These are phyloP conservation scores for Stachybotrys chartarum DNA, from an alignment of 2,329 filamentous ascomycete species.

Conservation along the genomic window DNA sequence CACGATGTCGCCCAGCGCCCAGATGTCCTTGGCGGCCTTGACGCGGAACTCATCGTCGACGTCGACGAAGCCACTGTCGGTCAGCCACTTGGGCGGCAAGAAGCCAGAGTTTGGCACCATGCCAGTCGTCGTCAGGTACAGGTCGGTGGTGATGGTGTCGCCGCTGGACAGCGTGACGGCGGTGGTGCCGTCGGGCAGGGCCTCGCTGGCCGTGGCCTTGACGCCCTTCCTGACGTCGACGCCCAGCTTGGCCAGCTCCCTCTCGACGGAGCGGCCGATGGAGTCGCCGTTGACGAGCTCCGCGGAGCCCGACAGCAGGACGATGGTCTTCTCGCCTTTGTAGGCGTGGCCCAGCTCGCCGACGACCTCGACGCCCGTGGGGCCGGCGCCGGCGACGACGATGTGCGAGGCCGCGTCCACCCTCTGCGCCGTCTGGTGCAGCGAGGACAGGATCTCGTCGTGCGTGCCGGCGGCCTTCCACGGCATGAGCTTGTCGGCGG, in stretches of 20 bases:
- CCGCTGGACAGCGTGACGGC: slow-evolving; percentile 39
- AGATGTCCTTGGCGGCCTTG: slow-evolving; percentile 34
- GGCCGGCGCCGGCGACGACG: slow-evolving; percentile 48
- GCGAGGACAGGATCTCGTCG: slow-evolving; percentile 31
- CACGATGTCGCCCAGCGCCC: slow-evolving; percentile 48
- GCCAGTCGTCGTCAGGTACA: slow-evolving; percentile 51
- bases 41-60: slow-evolving; percentile 46
- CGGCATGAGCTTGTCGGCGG: slow-evolving; percentile 30
- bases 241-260: slow-evolving; percentile 45
- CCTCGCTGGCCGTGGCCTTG: slow-evolving; percentile 28
- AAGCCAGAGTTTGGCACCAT: slow-evolving; percentile 48
- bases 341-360: slow-evolving; percentile 48
- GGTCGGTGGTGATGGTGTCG: slow-evolving; percentile 41
- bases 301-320: slow-evolving; percentile 35
- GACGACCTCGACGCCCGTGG: slow-evolving; percentile 48
- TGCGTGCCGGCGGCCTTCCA: slow-evolving; percentile 46
- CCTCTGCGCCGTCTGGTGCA: slow-evolving; percentile 32
- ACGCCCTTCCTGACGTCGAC: slow-evolving; percentile 39
- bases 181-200: slow-evolving; percentile 34
- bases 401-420: slow-evolving; percentile 41
- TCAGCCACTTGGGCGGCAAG: slow-evolving; percentile 36
- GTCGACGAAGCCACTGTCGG: slow-evolving; percentile 34
- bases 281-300: slow-evolving; percentile 37
- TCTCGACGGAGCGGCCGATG: slow-evolving; percentile 31
- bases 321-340: slow-evolving; percentile 36